phyloP scores from a whole-genome alignment of 257 asterid species.

The Mitragyna speciosa region DNA sequence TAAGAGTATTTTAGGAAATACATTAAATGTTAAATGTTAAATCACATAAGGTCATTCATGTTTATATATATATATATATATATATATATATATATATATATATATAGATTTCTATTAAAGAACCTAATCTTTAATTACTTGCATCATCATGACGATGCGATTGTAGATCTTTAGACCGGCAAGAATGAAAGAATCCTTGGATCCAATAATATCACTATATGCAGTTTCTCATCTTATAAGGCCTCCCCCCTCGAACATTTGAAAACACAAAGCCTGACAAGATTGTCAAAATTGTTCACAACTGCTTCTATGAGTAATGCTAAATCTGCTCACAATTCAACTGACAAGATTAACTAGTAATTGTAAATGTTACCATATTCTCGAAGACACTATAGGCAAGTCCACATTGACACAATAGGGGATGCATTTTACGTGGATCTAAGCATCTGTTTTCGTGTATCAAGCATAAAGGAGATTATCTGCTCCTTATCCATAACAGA shows the following conservation, averaged over 20 bases:
- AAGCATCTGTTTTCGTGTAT: not conserved
- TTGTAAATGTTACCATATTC: not conserved
- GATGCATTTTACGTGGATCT: not conserved
- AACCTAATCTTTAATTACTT: not conserved
- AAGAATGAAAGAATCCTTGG: not conserved
- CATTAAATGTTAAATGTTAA: not conserved
- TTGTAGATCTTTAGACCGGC: not conserved
- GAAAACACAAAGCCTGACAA: too few species aligned
- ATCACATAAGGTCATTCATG: not conserved
- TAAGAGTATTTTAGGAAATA: too few species aligned
- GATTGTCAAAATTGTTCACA: not conserved
- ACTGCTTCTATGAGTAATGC: not conserved
- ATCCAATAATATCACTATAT: not conserved
- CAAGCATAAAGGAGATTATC: not conserved
- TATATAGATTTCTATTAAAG: not conserved
- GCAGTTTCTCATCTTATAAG: not conserved
- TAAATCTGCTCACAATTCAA: too few species aligned
- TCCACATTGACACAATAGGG: not conserved
- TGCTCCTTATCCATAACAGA: not conserved
- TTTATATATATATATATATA: slow-evolving; percentile 16
- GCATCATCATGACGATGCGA: not conserved
- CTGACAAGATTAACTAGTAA: too few species aligned
- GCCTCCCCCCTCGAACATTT: not conserved
- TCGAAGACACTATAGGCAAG: not conserved
- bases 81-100: not conserved